phyloP scores from a whole-genome alignment of 202 grass and related monocot genomes.

The Schoenoplectus triqueter region DNA sequence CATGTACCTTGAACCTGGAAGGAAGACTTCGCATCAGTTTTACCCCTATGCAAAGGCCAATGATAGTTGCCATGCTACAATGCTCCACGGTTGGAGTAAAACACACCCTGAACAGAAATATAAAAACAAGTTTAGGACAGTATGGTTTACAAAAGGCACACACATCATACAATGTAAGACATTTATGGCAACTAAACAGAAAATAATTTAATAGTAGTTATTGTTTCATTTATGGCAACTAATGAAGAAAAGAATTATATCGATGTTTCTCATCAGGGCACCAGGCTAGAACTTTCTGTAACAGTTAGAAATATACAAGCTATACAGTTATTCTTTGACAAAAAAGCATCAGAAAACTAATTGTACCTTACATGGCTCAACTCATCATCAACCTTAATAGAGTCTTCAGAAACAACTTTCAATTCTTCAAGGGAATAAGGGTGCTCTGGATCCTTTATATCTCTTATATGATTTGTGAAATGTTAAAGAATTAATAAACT shows the following conservation, averaged over 20 bases:
- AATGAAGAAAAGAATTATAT: background rate
- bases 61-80: slow-evolving; percentile 88
- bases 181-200: background rate
- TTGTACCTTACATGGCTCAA: slow-evolving; percentile 68
- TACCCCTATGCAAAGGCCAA: slow-evolving; percentile 84
- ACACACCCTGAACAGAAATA: slow-evolving; percentile 58
- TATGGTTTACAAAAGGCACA: background rate
- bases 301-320: slow-evolving; percentile 2
- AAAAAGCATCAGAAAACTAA: slow-evolving; percentile 26
- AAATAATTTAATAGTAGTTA: background rate
- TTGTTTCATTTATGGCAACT: background rate
- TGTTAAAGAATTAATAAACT: slow-evolving; percentile 49
- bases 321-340: slow-evolving; percentile 9
- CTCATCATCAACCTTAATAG: slow-evolving; percentile 68
- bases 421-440: slow-evolving; percentile 91
- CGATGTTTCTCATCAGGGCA: background rate
- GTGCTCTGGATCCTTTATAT: slow-evolving; percentile 96
- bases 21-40: slow-evolving; percentile 92
- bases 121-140: background rate
- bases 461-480: slow-evolving; percentile 95
- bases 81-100: slow-evolving; percentile 95
- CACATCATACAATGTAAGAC: background rate
- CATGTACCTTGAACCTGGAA: slow-evolving; percentile 82
- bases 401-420: slow-evolving; percentile 87
- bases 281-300: slow-evolving; percentile 22